Percentiles rank a stretch among this genome's conserved stretches.
Conservation (phyloP, 169 alveolate species). For the Neospora caninum region DNA sequence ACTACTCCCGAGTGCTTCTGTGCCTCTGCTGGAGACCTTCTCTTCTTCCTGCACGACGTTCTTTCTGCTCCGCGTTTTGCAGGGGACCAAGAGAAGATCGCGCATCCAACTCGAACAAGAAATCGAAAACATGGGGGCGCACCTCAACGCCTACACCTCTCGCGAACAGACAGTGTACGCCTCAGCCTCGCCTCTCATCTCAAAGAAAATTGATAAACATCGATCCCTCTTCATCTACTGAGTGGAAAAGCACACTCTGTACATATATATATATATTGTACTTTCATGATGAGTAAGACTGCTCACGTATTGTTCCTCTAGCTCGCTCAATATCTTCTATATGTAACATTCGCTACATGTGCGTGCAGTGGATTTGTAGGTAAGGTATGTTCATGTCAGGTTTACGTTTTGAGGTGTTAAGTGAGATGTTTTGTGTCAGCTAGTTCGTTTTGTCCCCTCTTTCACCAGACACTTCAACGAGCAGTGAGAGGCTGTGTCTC, state of each 20-base stretch:
- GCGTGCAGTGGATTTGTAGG: too few relatives aligned
- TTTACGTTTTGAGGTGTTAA: too few relatives aligned
- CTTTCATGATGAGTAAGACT: neutral
- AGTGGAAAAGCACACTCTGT: neutral
- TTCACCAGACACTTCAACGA: too few relatives aligned
- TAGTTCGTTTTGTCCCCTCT: too few relatives aligned
- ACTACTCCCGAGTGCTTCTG: too few relatives aligned
- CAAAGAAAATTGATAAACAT: neutral
- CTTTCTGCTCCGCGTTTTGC: neutral
- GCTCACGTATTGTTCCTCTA: too few relatives aligned
- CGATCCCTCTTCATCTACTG: neutral
- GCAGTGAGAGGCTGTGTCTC: too few relatives aligned
- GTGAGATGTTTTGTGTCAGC: too few relatives aligned
- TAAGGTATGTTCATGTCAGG: too few relatives aligned
- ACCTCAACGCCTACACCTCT: slow-evolving; percentile 97
- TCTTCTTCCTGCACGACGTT: too few relatives aligned
- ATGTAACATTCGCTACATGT: neutral
- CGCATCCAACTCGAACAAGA: slow-evolving; percentile 93
- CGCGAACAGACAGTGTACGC: slow-evolving; percentile 95
- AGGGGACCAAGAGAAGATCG: slow-evolving; percentile 93
- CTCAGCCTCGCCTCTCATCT: neutral
- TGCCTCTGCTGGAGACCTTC: too few relatives aligned
- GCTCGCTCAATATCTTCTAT: too few relatives aligned
- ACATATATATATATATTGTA: neutral
- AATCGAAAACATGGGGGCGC: slow-evolving; percentile 96